phyloP scores from a whole-genome alignment of 805 yeast genomes.

The Kodamaea hsintzibuensis region DNA sequence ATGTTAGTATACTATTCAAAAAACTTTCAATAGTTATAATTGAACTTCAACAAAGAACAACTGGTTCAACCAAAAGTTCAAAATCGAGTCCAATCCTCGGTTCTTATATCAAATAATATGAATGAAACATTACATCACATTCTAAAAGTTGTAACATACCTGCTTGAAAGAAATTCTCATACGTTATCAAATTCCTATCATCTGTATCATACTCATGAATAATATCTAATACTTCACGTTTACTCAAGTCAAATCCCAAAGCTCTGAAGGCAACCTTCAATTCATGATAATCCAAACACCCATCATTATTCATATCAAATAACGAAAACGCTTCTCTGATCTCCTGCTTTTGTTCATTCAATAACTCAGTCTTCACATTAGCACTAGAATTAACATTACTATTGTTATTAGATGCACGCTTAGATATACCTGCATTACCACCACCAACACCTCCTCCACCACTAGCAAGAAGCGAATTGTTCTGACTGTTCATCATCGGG shows the following conservation, averaged over 20 bases:
- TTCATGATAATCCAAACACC: slow-evolving; percentile 88
- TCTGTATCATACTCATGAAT: slow-evolving; percentile 82
- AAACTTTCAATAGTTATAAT: background rate
- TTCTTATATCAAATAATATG: too few species aligned
- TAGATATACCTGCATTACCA: slow-evolving; percentile 3
- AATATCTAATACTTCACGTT: slow-evolving; percentile 71
- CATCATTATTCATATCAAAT: slow-evolving; percentile 92
- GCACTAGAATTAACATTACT: background rate
- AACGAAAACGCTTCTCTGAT: slow-evolving; percentile 88
- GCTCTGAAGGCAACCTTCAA: slow-evolving; percentile 93
- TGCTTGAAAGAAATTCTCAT: slow-evolving; percentile 77
- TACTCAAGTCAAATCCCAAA: slow-evolving; percentile 80
- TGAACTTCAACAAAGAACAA: too few species aligned
- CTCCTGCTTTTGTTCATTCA: slow-evolving; percentile 88
- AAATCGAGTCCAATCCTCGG: too few species aligned
- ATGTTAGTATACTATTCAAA: slow-evolving; percentile 23
- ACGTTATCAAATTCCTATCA: slow-evolving; percentile 68
- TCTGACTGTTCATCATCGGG: slow-evolving; percentile 6
- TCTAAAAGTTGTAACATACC: too few species aligned
- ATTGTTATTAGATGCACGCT: slow-evolving; percentile 3
- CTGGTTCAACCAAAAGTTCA: too few species aligned
- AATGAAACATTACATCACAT: too few species aligned
- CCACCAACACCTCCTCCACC: background rate
- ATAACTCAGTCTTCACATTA: slow-evolving; percentile 57
- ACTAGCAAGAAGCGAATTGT: slow-evolving; percentile 2